Evolutionary conservation across 140 eudicot genomes (phyloP), one percentile per base, ranked within the genome.

Genomic region (Flaveria floridana): DNA sequence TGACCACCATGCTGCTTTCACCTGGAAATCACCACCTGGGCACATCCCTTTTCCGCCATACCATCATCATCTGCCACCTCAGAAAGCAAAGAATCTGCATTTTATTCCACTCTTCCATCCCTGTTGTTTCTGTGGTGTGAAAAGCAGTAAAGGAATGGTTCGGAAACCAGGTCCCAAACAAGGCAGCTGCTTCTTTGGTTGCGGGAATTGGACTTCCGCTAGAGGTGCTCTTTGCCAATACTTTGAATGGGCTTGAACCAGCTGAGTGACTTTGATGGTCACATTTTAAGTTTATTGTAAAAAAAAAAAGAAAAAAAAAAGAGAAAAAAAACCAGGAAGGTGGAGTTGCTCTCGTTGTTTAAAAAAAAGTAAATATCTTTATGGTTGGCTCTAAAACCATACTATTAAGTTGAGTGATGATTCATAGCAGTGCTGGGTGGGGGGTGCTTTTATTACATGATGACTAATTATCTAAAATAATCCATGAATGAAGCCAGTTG

Each of bases 151-250:
- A 84, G 85, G 87, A 30, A 82, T 86, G 85, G 65, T 87, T 23
- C 82, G 85, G 7, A 87, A 87, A 81, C 97, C 96, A 0, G 97
- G 97, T 13, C 95, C 96, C 9, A 86, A 81, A 68, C 95, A 92
- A 75, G 96, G 96, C 7, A 87, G 91, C 77, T 66, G 78, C 75
- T 92, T 92, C 84, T 87, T 84, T 41, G 96, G 95, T 42, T 92
- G 98, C 46, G 98, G 98, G 56, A 84, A 92, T 69, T 89, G 95
- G 95, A 92, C 95, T 46, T 86, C 86, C 65, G 85, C 89, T 68
- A 86, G 92, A 84, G 97, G 97, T 55, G 89, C 97, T 53, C 86
- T 81, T 52, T 92, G 98, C 81, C 85, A 85, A 52, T 92, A 76
- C 82, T 89, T 89, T 41, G 88, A 87, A 83, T 92, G 97, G 97